These are phyloP conservation scores for Dactylellina cionopaga DNA, from an alignment of 2,329 filamentous ascomycete species.

Conservation along the genomic window DNA sequence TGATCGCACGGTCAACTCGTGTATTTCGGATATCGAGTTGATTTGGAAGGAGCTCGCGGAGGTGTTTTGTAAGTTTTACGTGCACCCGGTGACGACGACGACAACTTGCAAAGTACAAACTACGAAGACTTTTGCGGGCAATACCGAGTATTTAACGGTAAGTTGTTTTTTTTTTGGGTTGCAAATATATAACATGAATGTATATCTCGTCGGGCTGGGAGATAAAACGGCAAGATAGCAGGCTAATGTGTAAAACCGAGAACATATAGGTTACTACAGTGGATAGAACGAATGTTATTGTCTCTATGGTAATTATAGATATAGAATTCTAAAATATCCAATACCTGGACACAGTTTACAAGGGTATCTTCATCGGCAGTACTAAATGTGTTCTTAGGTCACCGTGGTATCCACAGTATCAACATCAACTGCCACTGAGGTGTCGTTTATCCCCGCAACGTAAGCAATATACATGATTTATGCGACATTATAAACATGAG, in stretches of 20 bases:
- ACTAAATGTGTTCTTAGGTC: background rate
- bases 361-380: too few species aligned
- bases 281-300: background rate
- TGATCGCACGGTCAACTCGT: background rate
- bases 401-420: background rate
- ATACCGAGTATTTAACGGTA: constrained; percentile 4
- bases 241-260: background rate
- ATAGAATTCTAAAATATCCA: too few species aligned
- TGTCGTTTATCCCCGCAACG: background rate
- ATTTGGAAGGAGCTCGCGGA: constrained; percentile 15
- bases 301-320: background rate
- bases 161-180: background rate
- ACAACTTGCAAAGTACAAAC: background rate
- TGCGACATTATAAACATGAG: background rate
- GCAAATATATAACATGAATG: too few species aligned
- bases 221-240: background rate
- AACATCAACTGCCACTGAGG: background rate
- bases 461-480: background rate
- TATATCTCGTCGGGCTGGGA: too few species aligned
- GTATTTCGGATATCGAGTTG: constrained; percentile 18
- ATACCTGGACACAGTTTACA: too few species aligned
- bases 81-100: background rate
- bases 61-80: constrained; percentile 10
- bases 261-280: constrained; percentile 10
- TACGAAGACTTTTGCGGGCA: background rate